A percentile compares a stretch with the other conserved stretches of the same genome.
Evolutionary conservation across 306 rosid genomes (phyloP).

Genomic region (Corylus heterophylla): DNA sequence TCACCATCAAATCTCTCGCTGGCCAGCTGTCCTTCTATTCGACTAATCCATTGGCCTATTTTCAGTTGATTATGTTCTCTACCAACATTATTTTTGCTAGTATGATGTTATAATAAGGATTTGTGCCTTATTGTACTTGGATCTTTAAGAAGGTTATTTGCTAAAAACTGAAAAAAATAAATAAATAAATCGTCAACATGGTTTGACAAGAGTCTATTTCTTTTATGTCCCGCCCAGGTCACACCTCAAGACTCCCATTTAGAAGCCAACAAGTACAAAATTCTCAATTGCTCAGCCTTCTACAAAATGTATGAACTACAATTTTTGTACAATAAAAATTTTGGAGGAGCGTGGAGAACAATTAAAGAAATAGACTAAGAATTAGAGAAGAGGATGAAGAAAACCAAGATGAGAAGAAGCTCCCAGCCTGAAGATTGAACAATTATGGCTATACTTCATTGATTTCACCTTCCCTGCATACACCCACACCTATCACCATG

Average conservation of each 20-base stretch:
- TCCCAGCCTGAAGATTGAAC: slow-evolving; percentile 12
- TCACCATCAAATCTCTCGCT: no score
- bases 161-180: no score
- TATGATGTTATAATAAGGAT: no score
- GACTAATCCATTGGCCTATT: no score
- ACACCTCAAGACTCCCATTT: neutral
- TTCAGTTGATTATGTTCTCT: no score
- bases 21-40: no score
- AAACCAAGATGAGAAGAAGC: slow-evolving; percentile 20
- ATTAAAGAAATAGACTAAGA: slow-evolving; percentile 43
- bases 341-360: slow-evolving; percentile 14
- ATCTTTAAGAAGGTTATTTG: no score
- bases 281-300: slow-evolving; percentile 9
- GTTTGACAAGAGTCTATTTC: neutral
- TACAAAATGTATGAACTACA: slow-evolving; percentile 21
- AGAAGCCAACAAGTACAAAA: neutral
- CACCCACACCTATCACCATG: slow-evolving; percentile 71
- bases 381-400: neutral
- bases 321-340: slow-evolving; percentile 32
- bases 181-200: no score
- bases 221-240: neutral
- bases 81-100: no score
- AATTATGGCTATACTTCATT: slow-evolving; percentile 40
- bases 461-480: slow-evolving; percentile 74
- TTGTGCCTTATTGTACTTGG: no score